Evolutionary conservation across 2,329 filamentous ascomycete genomes (phyloP).

Genomic region (Neonectria punicea): DNA sequence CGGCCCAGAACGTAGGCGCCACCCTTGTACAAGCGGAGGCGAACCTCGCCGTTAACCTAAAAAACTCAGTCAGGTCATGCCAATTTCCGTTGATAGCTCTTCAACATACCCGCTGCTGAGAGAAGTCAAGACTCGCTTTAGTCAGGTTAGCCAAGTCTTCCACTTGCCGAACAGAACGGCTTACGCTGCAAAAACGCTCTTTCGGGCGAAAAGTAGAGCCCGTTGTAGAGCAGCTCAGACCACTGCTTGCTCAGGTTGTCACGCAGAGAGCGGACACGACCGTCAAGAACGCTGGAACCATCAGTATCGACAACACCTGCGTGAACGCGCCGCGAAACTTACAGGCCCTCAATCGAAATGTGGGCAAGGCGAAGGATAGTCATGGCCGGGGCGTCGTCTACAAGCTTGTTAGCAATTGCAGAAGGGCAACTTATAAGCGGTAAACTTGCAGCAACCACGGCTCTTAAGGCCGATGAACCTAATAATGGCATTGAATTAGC

Average conservation of each 20-base stretch:
- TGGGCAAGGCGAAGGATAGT: constrained; percentile 9
- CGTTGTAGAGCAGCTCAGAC: constrained; percentile 12
- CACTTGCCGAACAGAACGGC: background rate
- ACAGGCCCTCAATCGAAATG: constrained; percentile 7
- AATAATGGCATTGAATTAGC: no score
- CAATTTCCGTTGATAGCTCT: background rate
- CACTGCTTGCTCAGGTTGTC: constrained; percentile 15
- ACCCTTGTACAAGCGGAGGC: constrained; percentile 10
- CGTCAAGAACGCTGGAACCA: constrained; percentile 3
- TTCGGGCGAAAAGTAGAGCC: constrained; percentile 5
- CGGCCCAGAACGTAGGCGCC: constrained; percentile 3
- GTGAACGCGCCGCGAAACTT: background rate
- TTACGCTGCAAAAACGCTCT: constrained; percentile 6
- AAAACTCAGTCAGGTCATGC: constrained; percentile 1
- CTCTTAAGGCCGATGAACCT: no score
- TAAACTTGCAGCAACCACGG: no score
- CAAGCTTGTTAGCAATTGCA: no score
- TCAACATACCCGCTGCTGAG: constrained; percentile 4
- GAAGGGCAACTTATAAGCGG: no score
- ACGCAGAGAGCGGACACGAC: constrained; percentile 8
- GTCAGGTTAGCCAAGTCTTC: background rate
- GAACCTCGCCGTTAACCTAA: constrained; percentile 1
- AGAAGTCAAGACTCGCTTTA: constrained; percentile 1
- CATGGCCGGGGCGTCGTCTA: background rate
- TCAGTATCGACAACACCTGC: background rate